Base-by-base conservation (phyloP, 306 rosid species). In the Vigna radiata region DNA sequence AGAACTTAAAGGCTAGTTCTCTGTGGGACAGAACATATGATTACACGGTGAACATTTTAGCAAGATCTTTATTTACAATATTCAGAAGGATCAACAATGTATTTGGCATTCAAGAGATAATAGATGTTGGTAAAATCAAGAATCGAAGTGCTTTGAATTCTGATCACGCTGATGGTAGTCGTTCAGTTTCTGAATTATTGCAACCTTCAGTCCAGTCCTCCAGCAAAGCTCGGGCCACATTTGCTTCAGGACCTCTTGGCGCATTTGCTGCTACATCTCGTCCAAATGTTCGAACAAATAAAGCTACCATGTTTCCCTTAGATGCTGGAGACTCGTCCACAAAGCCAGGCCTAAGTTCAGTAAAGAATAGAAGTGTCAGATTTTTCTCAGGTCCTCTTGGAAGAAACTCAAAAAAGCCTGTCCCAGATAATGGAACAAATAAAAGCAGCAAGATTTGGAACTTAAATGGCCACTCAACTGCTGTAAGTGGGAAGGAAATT, bases 211-310 rank as follows among this genome's bases (percentile, higher is more conserved):
- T 82, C 54, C 89, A 63, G 52, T 86, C 84, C 31, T 75, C 90
- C 2, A 85, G 75, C 76, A 88, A 78, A 41, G 81, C 68, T 70
- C 91, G 36, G 74, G 52, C 90, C 53, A 89, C 89, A 88, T 96
- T 92, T 84, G 88, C 99, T 23, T 92, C 98, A 0, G 99, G 99
- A 66, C 98, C 99, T 75, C 89, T 91, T 33, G 91, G 91, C 61
- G 85, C 74, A 68, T 72, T 80, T 79, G 36, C 77, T 16, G 81
- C 85, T 64, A 82, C 81, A 63, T 79, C 94, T 17, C 86, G 86
- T 56, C 79, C 85, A 61, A 81, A 74, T 52, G 83, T 60, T 2
- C 81, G 75, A 75, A 49, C 78, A 60, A 77, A 63, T 37, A 87
- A 85, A 84, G 50, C 83, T 65, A 82, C 75, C 79, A 78, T 74